Evolutionary conservation across 805 yeast genomes (phyloP).

Genomic region (Spathaspora arborariae): DNA sequence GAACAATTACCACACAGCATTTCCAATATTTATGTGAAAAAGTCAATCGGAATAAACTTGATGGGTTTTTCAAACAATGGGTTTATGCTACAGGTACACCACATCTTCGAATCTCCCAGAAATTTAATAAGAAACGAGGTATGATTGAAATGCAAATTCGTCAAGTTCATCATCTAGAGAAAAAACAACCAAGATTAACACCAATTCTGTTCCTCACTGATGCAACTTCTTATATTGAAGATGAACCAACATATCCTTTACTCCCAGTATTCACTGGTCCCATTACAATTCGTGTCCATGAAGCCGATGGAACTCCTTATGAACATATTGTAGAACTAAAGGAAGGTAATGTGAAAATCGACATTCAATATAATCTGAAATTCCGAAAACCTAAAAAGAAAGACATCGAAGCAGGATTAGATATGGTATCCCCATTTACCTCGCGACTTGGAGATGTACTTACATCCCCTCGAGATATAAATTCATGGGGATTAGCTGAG

Average conservation of each 20-base stretch:
- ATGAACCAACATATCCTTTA: conserved; percentile 34
- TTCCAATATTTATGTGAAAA: conserved; percentile 94
- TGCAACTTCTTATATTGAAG: conserved; percentile 40
- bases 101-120: conserved; percentile 79
- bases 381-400: conserved; percentile 72
- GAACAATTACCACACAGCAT: conserved; percentile 74
- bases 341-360: conserved; percentile 80
- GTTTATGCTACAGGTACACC: conserved; percentile 88
- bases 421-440: conserved; percentile 39
- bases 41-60: conserved; percentile 82
- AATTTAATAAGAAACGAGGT: conserved; percentile 90
- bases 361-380: conserved; percentile 92
- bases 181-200: conserved; percentile 27
- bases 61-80: conserved; percentile 89
- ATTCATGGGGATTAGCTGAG: conserved; percentile 70
- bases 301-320: conserved; percentile 97
- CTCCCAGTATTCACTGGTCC: conserved; percentile 81
- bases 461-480: conserved; percentile 53
- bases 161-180: conserved; percentile 75
- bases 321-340: conserved; percentile 93
- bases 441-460: conserved; percentile 64
- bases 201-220: conserved; percentile 43
- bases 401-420: conserved; percentile 39
- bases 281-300: conserved; percentile 94
- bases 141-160: conserved; percentile 91